These are phyloP conservation scores for Sporothrix schenckii DNA, from an alignment of 2,329 filamentous ascomycete genomes.

Conservation along the genomic window DNA sequence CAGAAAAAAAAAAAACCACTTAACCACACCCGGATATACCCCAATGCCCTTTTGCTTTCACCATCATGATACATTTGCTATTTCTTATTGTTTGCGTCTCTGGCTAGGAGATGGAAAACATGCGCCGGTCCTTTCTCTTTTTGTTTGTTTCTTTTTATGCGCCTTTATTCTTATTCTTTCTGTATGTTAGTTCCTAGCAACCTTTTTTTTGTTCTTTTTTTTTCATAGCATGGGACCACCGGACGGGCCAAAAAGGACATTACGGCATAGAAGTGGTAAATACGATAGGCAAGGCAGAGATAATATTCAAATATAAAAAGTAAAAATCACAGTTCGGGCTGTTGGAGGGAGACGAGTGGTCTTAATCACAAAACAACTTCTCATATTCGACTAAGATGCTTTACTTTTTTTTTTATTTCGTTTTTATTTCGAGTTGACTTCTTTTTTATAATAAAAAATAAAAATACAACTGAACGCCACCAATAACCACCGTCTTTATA, in stretches of 20 bases:
- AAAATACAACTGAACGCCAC: too few relatives aligned
- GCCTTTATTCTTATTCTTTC: neutral
- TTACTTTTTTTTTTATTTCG: too few relatives aligned
- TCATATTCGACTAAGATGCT: too few relatives aligned
- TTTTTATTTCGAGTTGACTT: too few relatives aligned
- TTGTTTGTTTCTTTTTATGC: neutral
- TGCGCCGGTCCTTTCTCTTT: neutral
- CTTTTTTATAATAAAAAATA: too few relatives aligned
- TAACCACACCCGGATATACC: neutral
- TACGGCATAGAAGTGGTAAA: neutral
- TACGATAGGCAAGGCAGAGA: neutral
- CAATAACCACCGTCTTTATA: too few relatives aligned
- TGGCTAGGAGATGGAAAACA: neutral
- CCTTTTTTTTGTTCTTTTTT: neutral
- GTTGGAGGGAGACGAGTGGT: too few relatives aligned
- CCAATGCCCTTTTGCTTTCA: neutral
- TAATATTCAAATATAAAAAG: neutral
- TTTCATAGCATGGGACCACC: slow-evolving; percentile 15
- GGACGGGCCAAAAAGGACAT: neutral
- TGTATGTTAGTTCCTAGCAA: neutral
- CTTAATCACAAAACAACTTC: too few relatives aligned
- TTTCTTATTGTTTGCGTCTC: too few relatives aligned
- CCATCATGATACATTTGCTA: neutral
- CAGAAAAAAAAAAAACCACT: neutral
- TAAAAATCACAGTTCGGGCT: neutral